phyloP scores from a whole-genome alignment of 257 asterid genomes.

The Linderniella brevidens region DNA sequence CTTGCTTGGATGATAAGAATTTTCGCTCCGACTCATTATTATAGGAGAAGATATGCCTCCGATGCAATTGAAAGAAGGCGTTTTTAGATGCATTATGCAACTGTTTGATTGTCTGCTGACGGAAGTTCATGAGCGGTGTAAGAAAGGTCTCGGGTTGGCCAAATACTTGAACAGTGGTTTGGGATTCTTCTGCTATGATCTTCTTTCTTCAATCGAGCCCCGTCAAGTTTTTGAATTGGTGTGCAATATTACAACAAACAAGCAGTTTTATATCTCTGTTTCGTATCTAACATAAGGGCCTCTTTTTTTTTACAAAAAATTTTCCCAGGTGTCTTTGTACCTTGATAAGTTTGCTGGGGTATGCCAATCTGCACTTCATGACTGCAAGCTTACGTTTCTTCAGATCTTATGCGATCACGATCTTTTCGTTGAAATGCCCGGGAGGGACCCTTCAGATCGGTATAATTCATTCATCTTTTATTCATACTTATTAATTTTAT shows the following conservation, averaged over 20 bases:
- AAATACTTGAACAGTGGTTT: constrained; percentile 86
- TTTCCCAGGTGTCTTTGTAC: constrained; percentile 79
- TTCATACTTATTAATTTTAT: background rate
- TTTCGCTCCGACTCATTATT: constrained; percentile 6
- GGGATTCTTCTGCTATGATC: constrained; percentile 98
- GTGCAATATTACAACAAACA: constrained; percentile 6
- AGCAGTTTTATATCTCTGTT: too few species aligned
- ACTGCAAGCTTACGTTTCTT: constrained; percentile 90
- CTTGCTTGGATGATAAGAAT: background rate
- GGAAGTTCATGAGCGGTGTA: constrained; percentile 99
- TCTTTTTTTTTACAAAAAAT: background rate
- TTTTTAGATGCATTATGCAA: constrained; percentile 91
- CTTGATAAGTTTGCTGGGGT: constrained; percentile 97
- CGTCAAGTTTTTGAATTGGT: constrained; percentile 99
- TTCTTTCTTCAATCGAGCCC: constrained; percentile 83
- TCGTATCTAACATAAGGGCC: too few species aligned
- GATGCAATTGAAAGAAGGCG: constrained; percentile 96
- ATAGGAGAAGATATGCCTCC: constrained; percentile 96
- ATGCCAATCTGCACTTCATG: constrained; percentile 87
- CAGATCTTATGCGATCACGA: constrained; percentile 96
- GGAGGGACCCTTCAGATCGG: constrained; percentile 99
- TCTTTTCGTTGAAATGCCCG: constrained; percentile 99
- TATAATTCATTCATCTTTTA: constrained; percentile 13
- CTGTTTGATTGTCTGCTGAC: constrained; percentile 86
- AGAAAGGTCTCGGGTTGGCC: constrained; percentile 90